Evolutionary conservation across 305 asterid species (phyloP).

Genomic region (Euphrasia arctica): DNA sequence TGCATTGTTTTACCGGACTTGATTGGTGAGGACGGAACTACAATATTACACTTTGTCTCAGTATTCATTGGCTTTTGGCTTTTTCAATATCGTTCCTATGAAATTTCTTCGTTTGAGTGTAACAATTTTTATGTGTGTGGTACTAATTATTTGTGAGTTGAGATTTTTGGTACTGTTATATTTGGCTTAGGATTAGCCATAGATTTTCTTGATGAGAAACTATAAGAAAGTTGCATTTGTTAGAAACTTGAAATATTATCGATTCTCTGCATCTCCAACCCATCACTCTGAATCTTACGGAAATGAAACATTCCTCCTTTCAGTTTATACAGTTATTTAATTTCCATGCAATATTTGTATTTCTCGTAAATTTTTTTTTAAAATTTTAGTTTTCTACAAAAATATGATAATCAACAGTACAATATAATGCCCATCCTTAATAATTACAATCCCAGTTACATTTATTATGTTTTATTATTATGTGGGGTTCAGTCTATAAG

Average conservation of each 20-base stretch:
- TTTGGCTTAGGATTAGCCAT: not conserved
- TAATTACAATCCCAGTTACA: not conserved
- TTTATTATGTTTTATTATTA: not conserved
- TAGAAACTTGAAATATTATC: not conserved
- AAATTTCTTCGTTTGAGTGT: constrained; percentile 6
- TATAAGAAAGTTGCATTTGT: not conserved
- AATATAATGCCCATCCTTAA: no score
- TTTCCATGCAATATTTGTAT: no score
- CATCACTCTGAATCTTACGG: not conserved
- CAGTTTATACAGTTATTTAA: no score
- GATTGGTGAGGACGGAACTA: constrained; percentile 49
- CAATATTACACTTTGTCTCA: constrained; percentile 20
- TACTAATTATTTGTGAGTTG: not conserved
- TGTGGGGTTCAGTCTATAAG: no score
- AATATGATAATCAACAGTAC: no score
- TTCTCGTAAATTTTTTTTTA: no score
- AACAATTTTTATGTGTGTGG: not conserved
- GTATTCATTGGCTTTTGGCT: not conserved
- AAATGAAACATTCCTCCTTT: not conserved
- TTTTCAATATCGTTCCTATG: not conserved
- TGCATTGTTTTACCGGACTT: constrained; percentile 63
- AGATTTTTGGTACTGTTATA: not conserved
- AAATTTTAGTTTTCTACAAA: no score
- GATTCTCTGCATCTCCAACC: not conserved
- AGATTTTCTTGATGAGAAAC: constrained; percentile 4